Base-by-base conservation (phyloP, 805 yeast genomes). In the Pichia nanzhaoensis region DNA sequence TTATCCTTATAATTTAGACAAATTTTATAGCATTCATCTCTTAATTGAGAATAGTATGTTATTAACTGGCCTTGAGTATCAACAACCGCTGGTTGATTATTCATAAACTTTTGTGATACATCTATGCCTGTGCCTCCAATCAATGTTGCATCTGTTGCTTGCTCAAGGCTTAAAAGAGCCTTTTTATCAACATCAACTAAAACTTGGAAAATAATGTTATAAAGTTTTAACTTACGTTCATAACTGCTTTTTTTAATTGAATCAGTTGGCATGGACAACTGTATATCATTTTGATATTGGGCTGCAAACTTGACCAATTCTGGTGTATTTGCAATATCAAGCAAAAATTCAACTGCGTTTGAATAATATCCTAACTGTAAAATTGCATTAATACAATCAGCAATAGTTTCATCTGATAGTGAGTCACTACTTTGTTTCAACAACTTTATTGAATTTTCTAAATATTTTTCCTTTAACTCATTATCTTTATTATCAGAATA, bases 271-370 rank as follows among this genome's bases (percentile, higher is more conserved):
- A 61, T 41, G 12, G 53, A 32, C 3, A 39, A 39, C 30, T 55
- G 50, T 13, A 53, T 48, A 14, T 64, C 83, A 17, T 73, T 65
- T 42, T 78, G 67, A 55, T 71, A 83, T 43, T 78, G 80, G 10
- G 70, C 62, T 0, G 87, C 81, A 38, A 74, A 55, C 44, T 80
- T 79, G 6, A 78, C 77, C 24, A 74, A 71, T 53, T 82, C 95
- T 30, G 77, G 66, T 42, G 80, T 80, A 37, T 75, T 71, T 0
- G 96, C 91, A 31, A 88, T 79, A 49, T 80, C 82, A 49, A 93
- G 68, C 24, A 87, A 77, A 52, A 90, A 82, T 53, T 85, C 84
- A 39, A 93, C 82, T 0, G 96, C 95, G 14, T 95, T 95, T 5
- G 87, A 81, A 64, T 75, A 87, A 59, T 77, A 88, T 42, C 84